Evolutionary conservation across 1,284 basidiomycete species (phyloP).

Genomic region (Clitocybe nebularis): DNA sequence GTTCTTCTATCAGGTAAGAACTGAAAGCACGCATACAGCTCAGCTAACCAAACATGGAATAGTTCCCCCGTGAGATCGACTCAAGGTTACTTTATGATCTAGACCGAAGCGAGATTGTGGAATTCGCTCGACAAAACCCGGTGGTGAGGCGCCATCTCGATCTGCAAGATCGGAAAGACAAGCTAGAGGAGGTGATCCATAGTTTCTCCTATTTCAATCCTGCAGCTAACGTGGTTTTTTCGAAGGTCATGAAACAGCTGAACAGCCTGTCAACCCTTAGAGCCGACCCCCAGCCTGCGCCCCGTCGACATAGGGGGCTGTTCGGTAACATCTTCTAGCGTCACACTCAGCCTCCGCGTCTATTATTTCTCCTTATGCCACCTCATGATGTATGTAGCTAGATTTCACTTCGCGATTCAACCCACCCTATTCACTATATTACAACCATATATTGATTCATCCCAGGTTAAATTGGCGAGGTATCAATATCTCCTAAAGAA

Average conservation of each 20-base stretch:
- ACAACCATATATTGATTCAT: constrained; percentile 1
- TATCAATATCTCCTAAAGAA: constrained; percentile 6
- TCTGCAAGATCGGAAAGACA: constrained; percentile 94
- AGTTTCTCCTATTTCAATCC: neutral
- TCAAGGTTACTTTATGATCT: constrained; percentile 91
- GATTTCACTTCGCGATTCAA: no score
- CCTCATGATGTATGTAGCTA: constrained; percentile 6
- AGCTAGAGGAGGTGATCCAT: constrained; percentile 83
- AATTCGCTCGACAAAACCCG: constrained; percentile 95
- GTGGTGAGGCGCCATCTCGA: constrained; percentile 85
- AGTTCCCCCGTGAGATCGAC: constrained; percentile 98
- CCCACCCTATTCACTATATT: constrained; percentile 10
- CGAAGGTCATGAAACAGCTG: constrained; percentile 84
- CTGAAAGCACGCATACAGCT: no score
- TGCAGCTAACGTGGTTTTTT: constrained; percentile 6
- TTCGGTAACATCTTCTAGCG: constrained; percentile 65
- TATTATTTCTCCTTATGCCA: constrained; percentile 3
- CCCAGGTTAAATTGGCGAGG: constrained; percentile 5
- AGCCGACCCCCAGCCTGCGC: constrained; percentile 66
- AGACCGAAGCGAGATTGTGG: constrained; percentile 79
- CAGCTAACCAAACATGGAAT: no score
- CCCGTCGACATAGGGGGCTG: constrained; percentile 67
- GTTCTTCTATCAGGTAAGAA: constrained; percentile 90
- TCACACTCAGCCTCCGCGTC: neutral
- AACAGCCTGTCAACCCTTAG: constrained; percentile 83